Percentiles rank a stretch among this genome's conserved stretches.
Conservation (phyloP, 495 filamentous ascomycete genomes). For the Trichocladium antarcticum region DNA sequence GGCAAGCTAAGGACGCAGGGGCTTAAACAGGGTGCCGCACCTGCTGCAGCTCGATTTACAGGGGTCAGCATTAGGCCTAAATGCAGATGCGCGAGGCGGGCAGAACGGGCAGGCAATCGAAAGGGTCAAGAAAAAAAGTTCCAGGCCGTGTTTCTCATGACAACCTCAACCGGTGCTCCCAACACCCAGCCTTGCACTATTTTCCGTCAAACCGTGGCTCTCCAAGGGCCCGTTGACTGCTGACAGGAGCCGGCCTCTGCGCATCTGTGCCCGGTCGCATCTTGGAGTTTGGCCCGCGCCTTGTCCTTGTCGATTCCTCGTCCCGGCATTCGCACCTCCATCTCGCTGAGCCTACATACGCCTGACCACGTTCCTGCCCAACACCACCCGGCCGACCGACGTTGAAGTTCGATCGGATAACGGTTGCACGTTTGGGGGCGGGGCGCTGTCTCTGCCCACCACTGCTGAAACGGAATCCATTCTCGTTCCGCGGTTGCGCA, state of each 20-base stretch:
- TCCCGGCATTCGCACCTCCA: too few species aligned
- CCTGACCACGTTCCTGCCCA: neutral
- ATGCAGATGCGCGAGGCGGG: constrained; percentile 18
- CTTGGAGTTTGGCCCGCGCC: too few species aligned
- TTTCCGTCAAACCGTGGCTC: too few species aligned
- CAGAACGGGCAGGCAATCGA: constrained; percentile 9
- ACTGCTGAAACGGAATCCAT: neutral
- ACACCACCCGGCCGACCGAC: neutral
- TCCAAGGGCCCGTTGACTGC: too few species aligned
- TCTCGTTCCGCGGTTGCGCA: neutral
- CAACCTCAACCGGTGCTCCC: neutral
- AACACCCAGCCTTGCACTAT: too few species aligned
- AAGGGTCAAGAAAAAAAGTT: constrained; percentile 12
- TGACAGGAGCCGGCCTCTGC: too few species aligned
- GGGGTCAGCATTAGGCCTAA: constrained; percentile 25
- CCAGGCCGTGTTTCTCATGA: neutral
- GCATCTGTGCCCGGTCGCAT: too few species aligned
- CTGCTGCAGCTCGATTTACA: constrained; percentile 21
- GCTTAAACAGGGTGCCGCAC: constrained; percentile 16
- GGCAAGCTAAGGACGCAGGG: constrained; percentile 18
- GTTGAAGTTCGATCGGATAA: neutral
- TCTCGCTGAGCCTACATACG: too few species aligned
- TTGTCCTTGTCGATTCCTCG: too few species aligned
- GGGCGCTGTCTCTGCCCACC: constrained; percentile 5
- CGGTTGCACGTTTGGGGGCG: neutral